These are phyloP conservation scores for Argentina anserina DNA, from an alignment of 306 rosid species.

Conservation along the genomic window DNA sequence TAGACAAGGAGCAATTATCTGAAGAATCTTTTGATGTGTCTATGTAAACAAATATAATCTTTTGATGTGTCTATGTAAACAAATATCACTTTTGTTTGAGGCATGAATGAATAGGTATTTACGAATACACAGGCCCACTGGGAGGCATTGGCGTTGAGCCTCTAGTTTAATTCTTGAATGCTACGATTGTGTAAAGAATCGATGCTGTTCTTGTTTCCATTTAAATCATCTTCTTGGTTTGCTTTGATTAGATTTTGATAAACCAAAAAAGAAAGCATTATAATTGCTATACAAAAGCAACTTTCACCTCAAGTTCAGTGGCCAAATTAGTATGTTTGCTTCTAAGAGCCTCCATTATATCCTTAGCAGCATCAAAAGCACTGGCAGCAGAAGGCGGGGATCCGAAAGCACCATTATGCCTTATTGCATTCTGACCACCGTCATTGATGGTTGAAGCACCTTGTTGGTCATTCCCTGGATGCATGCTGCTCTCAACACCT, in stretches of 20 bases:
- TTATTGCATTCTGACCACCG: conserved; percentile 72
- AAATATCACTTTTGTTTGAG: not conserved
- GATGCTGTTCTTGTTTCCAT: not conserved
- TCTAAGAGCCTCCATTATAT: conserved; percentile 98
- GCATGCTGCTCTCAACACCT: conserved; percentile 67
- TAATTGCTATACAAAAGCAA: not conserved
- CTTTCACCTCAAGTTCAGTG: conserved; percentile 87
- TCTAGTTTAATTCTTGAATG: not conserved
- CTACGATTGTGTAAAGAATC: not conserved
- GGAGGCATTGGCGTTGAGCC: not conserved
- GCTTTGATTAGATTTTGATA: not conserved
- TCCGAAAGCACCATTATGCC: conserved; percentile 89
- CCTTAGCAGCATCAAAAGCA: conserved; percentile 99
- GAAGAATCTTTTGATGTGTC: not conserved
- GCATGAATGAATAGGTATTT: not conserved
- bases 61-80: not conserved
- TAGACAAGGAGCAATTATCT: not conserved
- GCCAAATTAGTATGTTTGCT: conserved; percentile 98
- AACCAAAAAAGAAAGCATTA: not conserved
- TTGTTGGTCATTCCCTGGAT: conserved; percentile 84
- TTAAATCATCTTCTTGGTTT: not conserved
- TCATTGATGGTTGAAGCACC: conserved; percentile 74
- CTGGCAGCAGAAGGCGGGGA: conserved; percentile 90
- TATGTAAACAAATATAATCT: not conserved
- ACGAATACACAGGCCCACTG: not conserved